These are phyloP conservation scores for Zygosaccharomyces gambellarensis DNA, from an alignment of 805 yeast genomes.

Conservation along the genomic window DNA sequence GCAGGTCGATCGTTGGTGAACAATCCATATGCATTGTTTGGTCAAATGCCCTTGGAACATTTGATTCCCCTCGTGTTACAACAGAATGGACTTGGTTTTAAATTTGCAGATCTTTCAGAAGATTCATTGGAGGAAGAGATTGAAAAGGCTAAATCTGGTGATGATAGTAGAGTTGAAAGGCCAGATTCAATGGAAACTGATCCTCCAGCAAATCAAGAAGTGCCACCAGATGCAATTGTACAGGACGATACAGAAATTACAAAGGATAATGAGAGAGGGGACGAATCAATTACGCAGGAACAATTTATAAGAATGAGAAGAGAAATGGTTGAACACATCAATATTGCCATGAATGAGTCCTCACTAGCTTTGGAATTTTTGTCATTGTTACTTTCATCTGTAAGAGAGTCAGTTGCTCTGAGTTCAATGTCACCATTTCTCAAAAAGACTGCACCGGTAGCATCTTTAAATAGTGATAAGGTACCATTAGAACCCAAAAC, in stretches of 20 bases:
- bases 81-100: conserved; percentile 46
- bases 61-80: conserved; percentile 54
- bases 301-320: conserved; percentile 47
- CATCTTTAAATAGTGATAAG: conserved; percentile 55
- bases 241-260: conserved; percentile 10
- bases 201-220: conserved; percentile 5
- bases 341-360: conserved; percentile 78
- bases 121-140: conserved; percentile 45
- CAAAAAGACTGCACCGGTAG: conserved; percentile 66
- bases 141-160: conserved; percentile 11
- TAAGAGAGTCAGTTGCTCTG: conserved; percentile 79
- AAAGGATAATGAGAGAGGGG: conserved; percentile 8
- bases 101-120: conserved; percentile 52
- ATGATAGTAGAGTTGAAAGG: conserved; percentile 3
- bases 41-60: conserved; percentile 45
- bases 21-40: conserved; percentile 32
- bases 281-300: conserved; percentile 28
- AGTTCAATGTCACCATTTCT: conserved; percentile 85
- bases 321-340: conserved; percentile 50
- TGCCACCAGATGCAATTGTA: not conserved
- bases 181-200: conserved; percentile 14
- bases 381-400: conserved; percentile 72
- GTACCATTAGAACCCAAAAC: conserved; percentile 22
- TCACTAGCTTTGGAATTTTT: conserved; percentile 84
- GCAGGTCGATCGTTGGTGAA: conserved; percentile 17